phyloP scores from a whole-genome alignment of 2,329 filamentous ascomycete genomes.

The Xylariaceae sp. region DNA sequence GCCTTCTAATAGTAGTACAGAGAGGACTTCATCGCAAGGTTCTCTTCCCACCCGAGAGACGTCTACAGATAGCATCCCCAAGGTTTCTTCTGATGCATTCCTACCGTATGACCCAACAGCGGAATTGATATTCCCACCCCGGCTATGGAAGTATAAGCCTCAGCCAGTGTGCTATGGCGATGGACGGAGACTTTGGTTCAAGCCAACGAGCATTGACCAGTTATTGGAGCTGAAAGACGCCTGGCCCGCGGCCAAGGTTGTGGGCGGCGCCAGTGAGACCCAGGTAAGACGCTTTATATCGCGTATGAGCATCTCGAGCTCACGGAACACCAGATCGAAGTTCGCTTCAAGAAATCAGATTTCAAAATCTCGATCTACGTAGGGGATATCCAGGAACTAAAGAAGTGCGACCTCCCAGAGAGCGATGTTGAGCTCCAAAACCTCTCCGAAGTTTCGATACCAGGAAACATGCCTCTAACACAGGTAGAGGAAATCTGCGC shows the following conservation, averaged over 20 bases:
- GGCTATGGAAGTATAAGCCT: constrained; percentile 73
- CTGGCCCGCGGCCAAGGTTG: constrained; percentile 81
- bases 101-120: constrained; percentile 88
- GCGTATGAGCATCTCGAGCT: neutral
- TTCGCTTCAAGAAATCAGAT: constrained; percentile 90
- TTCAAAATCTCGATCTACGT: constrained; percentile 86
- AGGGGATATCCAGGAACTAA: constrained; percentile 81
- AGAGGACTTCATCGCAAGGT: constrained; percentile 40
- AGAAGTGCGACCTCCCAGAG: constrained; percentile 70
- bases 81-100: constrained; percentile 59
- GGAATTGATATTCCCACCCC: constrained; percentile 86
- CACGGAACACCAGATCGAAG: constrained; percentile 63
- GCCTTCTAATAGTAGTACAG: constrained; percentile 63
- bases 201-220: constrained; percentile 78
- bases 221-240: constrained; percentile 83
- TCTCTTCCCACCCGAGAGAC: constrained; percentile 64
- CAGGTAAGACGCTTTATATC: constrained; percentile 6
- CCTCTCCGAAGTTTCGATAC: constrained; percentile 12
- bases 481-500: constrained; percentile 83
- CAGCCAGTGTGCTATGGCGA: constrained; percentile 81
- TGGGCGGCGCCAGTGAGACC: constrained; percentile 80
- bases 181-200: constrained; percentile 86
- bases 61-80: constrained; percentile 39
- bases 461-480: constrained; percentile 68
- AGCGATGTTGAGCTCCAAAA: constrained; percentile 65